Conservation (phyloP, 495 filamentous ascomycete genomes). For the Aspergillus sclerotioniger region DNA sequence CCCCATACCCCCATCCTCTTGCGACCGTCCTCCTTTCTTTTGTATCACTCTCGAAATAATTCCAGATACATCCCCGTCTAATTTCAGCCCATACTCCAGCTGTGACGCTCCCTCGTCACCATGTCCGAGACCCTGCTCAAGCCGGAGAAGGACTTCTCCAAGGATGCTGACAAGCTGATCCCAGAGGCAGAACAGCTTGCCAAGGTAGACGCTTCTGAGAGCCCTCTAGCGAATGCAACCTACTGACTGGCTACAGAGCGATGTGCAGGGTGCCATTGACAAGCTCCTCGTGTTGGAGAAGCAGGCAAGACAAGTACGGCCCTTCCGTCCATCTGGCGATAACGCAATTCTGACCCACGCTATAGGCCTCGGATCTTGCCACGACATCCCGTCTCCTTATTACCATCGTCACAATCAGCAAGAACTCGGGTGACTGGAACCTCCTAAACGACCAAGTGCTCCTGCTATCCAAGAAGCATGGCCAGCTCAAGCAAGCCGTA, state of each 20-base stretch:
- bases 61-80: neutral
- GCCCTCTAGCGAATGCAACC: neutral
- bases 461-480: constrained; percentile 97
- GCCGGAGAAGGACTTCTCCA: constrained; percentile 76
- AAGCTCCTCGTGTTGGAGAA: constrained; percentile 91
- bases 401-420: constrained; percentile 88
- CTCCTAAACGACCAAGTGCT: constrained; percentile 95
- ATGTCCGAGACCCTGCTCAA: constrained; percentile 66
- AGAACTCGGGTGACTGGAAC: constrained; percentile 86
- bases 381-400: constrained; percentile 88
- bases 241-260: constrained; percentile 52
- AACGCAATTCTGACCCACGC: neutral
- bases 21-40: neutral
- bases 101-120: constrained; percentile 30
- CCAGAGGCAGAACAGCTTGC: constrained; percentile 85
- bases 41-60: neutral
- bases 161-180: constrained; percentile 87
- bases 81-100: neutral
- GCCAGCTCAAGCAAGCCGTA: constrained; percentile 96
- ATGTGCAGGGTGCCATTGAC: constrained; percentile 83
- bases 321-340: neutral
- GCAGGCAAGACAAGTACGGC: constrained; percentile 84
- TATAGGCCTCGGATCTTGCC: constrained; percentile 86
- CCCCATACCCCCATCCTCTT: neutral
- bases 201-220: constrained; percentile 54